Conservation (phyloP, 805 yeast species). For the Saturnispora galanensis region DNA sequence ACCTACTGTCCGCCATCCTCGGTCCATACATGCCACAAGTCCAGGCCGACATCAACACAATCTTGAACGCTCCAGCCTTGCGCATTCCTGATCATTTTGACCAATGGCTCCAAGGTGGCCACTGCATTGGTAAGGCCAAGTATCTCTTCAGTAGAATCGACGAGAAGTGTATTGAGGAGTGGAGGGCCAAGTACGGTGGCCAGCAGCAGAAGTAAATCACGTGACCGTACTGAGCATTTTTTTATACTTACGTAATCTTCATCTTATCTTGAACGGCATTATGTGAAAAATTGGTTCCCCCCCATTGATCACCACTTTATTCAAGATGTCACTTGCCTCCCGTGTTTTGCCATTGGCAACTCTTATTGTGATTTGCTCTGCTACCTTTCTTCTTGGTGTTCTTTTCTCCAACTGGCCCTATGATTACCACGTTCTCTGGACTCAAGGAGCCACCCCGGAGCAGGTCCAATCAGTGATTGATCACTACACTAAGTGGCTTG, state of each 20-base stretch:
- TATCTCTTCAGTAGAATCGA: slow-evolving; percentile 90
- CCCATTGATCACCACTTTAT: no score
- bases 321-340: neutral
- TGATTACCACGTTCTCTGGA: slow-evolving; percentile 69
- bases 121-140: slow-evolving; percentile 82
- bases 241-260: neutral
- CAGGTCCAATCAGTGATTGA: slow-evolving; percentile 41
- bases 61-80: slow-evolving; percentile 74
- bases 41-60: slow-evolving; percentile 55
- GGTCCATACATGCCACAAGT: slow-evolving; percentile 90
- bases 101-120: slow-evolving; percentile 64
- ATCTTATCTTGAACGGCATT: neutral
- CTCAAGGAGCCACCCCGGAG: slow-evolving; percentile 36
- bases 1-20: slow-evolving; percentile 72
- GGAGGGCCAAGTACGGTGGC: slow-evolving; percentile 87
- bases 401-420: slow-evolving; percentile 74
- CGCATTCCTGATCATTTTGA: slow-evolving; percentile 70
- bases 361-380: slow-evolving; percentile 27
- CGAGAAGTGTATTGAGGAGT: slow-evolving; percentile 73
- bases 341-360: slow-evolving; percentile 15
- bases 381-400: slow-evolving; percentile 75
- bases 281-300: neutral
- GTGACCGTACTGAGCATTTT: no score
- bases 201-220: slow-evolving; percentile 31
- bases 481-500: slow-evolving; percentile 72